These are phyloP conservation scores for Lepidopterella palustris DNA, from an alignment of 495 filamentous ascomycete species.

Conservation along the genomic window DNA sequence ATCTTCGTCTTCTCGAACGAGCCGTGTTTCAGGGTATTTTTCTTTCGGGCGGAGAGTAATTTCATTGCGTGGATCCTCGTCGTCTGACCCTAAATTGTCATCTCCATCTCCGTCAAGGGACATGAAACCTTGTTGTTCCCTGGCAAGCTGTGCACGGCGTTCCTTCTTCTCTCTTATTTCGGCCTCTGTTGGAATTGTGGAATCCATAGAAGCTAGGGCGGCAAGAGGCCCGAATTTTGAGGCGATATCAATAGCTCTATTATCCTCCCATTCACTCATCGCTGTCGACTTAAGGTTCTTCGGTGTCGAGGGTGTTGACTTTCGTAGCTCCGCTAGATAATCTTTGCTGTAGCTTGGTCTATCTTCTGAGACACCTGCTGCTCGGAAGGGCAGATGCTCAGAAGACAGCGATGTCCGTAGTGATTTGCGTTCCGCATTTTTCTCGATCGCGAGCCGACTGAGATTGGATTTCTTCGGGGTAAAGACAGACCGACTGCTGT, in stretches of 20 bases:
- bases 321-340: slow-evolving; percentile 75
- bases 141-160: slow-evolving; percentile 69
- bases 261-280: slow-evolving; percentile 38
- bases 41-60: slow-evolving; percentile 44
- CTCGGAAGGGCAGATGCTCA: slow-evolving; percentile 48
- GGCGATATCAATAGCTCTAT: slow-evolving; percentile 59
- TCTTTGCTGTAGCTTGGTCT: slow-evolving; percentile 80
- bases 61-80: slow-evolving; percentile 44
- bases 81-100: slow-evolving; percentile 37
- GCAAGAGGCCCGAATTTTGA: slow-evolving; percentile 55
- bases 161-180: slow-evolving; percentile 92
- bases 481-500: slow-evolving; percentile 52
- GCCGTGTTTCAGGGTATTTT: slow-evolving; percentile 59
- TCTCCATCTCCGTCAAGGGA: slow-evolving; percentile 55
- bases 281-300: slow-evolving; percentile 44
- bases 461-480: slow-evolving; percentile 65
- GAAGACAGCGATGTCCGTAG: slow-evolving; percentile 39
- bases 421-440: slow-evolving; percentile 56
- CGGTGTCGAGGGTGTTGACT: slow-evolving; percentile 73
- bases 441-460: slow-evolving; percentile 63
- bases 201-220: slow-evolving; percentile 16
- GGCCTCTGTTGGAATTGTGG: slow-evolving; percentile 69
- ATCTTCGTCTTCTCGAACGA: slow-evolving; percentile 83
- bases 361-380: slow-evolving; percentile 56
- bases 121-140: slow-evolving; percentile 72